phyloP scores from a whole-genome alignment of 352 stramenopile genomes.

The Peronospora belbahrii region DNA sequence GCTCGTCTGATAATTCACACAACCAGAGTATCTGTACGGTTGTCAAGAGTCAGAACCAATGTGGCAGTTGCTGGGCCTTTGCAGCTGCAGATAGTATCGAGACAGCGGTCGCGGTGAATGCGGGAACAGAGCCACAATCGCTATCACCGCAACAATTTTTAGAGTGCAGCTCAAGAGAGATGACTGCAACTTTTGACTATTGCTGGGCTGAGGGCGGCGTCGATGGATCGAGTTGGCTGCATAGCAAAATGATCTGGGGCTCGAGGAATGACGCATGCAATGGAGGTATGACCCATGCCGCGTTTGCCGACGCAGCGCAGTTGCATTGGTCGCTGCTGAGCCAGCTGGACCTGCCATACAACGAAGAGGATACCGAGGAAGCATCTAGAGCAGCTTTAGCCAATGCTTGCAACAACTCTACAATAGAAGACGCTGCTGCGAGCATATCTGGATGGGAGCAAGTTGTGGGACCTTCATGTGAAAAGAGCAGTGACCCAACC shows the following conservation, averaged over 20 bases:
- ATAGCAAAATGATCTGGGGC: conserved; percentile 60
- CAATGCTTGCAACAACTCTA: conserved; percentile 35
- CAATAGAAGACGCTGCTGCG: conserved; percentile 34
- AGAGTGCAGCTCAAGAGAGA: conserved; percentile 59
- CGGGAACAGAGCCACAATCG: conserved; percentile 32
- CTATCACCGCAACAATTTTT: conserved; percentile 78
- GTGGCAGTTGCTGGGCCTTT: conserved; percentile 79
- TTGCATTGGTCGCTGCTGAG: conserved; percentile 47
- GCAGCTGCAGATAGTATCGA: conserved; percentile 72
- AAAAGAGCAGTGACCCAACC: conserved; percentile 39
- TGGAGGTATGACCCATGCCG: conserved; percentile 68
- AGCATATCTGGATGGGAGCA: conserved; percentile 66
- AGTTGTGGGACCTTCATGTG: conserved; percentile 50
- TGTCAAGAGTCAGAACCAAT: conserved; percentile 77
- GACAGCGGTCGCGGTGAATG: conserved; percentile 49
- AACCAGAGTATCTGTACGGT: conserved; percentile 58
- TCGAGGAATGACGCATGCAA: conserved; percentile 65
- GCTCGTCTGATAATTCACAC: conserved; percentile 53
- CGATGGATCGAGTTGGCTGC: conserved; percentile 44
- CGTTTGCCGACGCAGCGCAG: conserved; percentile 52
- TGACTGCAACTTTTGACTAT: conserved; percentile 69
- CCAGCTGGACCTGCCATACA: conserved; percentile 59
- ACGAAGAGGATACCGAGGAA: conserved; percentile 36
- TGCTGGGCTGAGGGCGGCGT: conserved; percentile 56
- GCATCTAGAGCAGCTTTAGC: conserved; percentile 15